A percentile compares a stretch with the other conserved stretches of the same genome.
These are phyloP conservation scores for Aaosphaeria pasadenensis DNA, from an alignment of 2,329 filamentous ascomycete genomes.

Conservation along the genomic window DNA sequence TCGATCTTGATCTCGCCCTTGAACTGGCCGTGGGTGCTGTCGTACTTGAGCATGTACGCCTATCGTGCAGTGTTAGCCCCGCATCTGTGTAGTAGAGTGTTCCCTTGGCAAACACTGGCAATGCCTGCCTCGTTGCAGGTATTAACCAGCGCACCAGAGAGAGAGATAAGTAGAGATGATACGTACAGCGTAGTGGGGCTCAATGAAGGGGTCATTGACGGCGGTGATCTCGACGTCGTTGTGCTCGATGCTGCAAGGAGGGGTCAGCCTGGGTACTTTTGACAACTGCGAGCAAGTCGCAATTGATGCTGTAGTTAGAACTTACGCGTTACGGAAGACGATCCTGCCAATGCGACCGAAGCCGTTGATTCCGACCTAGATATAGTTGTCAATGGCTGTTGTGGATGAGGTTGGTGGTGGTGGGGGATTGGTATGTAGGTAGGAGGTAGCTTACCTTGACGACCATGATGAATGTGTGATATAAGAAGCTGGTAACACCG, in stretches of 20 bases:
- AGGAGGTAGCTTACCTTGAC: slow-evolving; percentile 41
- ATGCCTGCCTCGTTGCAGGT: neutral
- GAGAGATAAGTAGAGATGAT: neutral
- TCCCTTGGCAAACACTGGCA: neutral
- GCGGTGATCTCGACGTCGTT: slow-evolving; percentile 87
- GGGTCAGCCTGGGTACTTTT: slow-evolving; percentile 14
- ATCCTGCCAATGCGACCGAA: slow-evolving; percentile 99
- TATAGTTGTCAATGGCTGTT: slow-evolving; percentile 15
- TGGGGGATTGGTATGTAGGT: neutral
- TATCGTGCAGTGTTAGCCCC: slow-evolving; percentile 42
- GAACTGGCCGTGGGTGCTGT: slow-evolving; percentile 95
- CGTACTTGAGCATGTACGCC: slow-evolving; percentile 99
- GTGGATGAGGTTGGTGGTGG: slow-evolving; percentile 6
- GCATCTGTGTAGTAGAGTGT: slow-evolving; percentile 1
- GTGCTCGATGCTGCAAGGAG: slow-evolving; percentile 66
- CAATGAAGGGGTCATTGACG: slow-evolving; percentile 99
- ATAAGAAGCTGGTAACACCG: slow-evolving; percentile 11
- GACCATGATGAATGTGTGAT: slow-evolving; percentile 39
- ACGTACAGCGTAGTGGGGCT: slow-evolving; percentile 94
- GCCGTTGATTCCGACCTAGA: slow-evolving; percentile 94
- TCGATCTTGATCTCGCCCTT: slow-evolving; percentile 82
- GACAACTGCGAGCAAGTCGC: neutral
- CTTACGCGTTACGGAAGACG: slow-evolving; percentile 94
- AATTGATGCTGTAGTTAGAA: slow-evolving; percentile 20
- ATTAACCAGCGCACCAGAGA: neutral